phyloP scores from a whole-genome alignment of 2,329 filamentous ascomycete genomes.

The Fusarium marasasianum region DNA sequence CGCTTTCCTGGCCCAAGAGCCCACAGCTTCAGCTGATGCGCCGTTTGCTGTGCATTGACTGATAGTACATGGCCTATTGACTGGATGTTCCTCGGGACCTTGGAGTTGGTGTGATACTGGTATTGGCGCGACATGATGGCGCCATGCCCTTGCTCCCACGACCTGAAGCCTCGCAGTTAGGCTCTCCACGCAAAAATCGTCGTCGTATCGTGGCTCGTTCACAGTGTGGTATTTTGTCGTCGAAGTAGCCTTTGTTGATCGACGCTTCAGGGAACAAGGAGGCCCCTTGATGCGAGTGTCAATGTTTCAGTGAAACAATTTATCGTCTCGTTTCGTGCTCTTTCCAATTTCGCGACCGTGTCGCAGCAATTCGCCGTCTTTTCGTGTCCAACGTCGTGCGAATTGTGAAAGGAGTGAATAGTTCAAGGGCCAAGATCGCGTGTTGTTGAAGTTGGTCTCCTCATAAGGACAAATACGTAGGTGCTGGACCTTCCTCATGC shows the following conservation, averaged over 20 bases:
- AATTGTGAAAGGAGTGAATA: background rate
- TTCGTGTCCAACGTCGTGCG: background rate
- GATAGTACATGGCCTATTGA: conserved; percentile 38
- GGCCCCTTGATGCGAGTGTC: conserved; percentile 22
- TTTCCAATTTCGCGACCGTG: background rate
- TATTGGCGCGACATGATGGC: conserved; percentile 43
- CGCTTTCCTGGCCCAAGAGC: conserved; percentile 53
- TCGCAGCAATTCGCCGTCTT: background rate
- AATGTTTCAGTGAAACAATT: conserved; percentile 1
- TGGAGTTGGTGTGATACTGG: conserved; percentile 28
- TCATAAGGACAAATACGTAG: conserved; percentile 26
- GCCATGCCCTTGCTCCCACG: conserved; percentile 41
- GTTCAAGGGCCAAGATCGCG: conserved; percentile 4
- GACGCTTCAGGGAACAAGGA: conserved; percentile 26
- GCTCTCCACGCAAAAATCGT: background rate
- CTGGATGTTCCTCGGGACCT: conserved; percentile 28
- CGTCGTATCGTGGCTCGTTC: background rate
- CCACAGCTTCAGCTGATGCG: conserved; percentile 53
- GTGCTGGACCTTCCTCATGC: conserved; percentile 11
- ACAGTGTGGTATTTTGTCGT: background rate
- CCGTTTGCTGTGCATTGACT: conserved; percentile 34
- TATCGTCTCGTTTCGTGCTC: background rate
- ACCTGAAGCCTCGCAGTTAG: background rate
- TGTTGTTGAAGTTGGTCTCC: conserved; percentile 24
- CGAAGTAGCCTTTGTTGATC: conserved; percentile 13